Evolutionary conservation across 352 stramenopile genomes (phyloP).

Genomic region (Halophytophthora batemanensis): DNA sequence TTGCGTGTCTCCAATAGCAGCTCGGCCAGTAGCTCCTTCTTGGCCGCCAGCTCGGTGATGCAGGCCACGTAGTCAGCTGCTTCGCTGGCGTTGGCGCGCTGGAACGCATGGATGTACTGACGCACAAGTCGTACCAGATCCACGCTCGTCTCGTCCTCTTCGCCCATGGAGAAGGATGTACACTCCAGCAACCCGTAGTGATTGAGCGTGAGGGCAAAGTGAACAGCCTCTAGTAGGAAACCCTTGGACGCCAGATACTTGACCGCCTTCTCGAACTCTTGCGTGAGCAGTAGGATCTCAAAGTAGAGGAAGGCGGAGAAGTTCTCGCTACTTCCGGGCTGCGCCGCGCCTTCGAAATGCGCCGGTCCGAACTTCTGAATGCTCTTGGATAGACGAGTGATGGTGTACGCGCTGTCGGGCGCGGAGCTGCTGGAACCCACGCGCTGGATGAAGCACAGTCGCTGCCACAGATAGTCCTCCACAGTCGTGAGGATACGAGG

Average conservation of each 20-base stretch:
- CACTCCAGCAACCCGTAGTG: constrained; percentile 71
- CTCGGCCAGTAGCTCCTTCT: constrained; percentile 72
- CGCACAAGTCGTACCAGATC: constrained; percentile 76
- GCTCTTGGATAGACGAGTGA: constrained; percentile 56
- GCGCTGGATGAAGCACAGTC: constrained; percentile 75
- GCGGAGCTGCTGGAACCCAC: constrained; percentile 28
- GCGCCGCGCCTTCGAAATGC: constrained; percentile 58
- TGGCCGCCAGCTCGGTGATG: constrained; percentile 51
- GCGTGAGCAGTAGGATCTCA: constrained; percentile 72
- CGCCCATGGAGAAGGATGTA: constrained; percentile 46
- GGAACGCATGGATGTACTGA: constrained; percentile 83
- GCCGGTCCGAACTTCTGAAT: constrained; percentile 74
- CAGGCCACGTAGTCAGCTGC: constrained; percentile 80
- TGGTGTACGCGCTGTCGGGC: constrained; percentile 60
- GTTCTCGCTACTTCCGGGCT: constrained; percentile 30
- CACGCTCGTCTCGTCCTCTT: constrained; percentile 61
- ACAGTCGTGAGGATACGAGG: constrained; percentile 73
- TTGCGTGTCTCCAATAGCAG: constrained; percentile 79
- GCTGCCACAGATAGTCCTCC: constrained; percentile 86
- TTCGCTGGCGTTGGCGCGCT: constrained; percentile 71
- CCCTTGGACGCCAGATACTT: constrained; percentile 80
- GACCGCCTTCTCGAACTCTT: constrained; percentile 78
- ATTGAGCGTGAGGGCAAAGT: constrained; percentile 79
- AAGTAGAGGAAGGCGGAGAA: constrained; percentile 76
- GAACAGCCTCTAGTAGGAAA: constrained; percentile 72